phyloP scores from a whole-genome alignment of 2,329 filamentous ascomycete species.

The Apiospora koreana region DNA sequence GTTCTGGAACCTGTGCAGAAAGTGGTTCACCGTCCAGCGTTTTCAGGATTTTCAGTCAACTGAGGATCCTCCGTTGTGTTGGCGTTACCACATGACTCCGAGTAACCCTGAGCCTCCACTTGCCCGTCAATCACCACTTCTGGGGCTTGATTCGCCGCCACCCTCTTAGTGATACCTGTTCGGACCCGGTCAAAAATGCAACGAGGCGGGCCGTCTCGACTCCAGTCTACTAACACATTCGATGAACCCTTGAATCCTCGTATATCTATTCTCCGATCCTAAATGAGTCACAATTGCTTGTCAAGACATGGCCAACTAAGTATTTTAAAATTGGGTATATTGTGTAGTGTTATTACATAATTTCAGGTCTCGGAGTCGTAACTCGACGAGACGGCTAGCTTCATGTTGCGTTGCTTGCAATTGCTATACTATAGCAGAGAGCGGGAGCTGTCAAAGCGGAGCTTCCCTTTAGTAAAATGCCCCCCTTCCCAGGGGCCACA shows the following conservation, averaged over 20 bases:
- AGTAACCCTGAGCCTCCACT: slow-evolving; percentile 5
- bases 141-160: not conserved
- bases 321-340: slow-evolving; percentile 7
- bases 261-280: slow-evolving; percentile 9
- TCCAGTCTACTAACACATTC: not conserved
- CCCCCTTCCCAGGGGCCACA: not conserved
- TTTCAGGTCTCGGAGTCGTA: slow-evolving; percentile 16
- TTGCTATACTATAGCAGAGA: slow-evolving; percentile 7
- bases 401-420: too few species aligned
- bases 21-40: not conserved
- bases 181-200: slow-evolving; percentile 1
- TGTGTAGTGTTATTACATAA: slow-evolving; percentile 12
- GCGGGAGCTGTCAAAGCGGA: slow-evolving; percentile 17
- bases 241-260: not conserved
- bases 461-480: slow-evolving; percentile 12
- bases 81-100: slow-evolving; percentile 5
- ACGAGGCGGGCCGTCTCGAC: not conserved
- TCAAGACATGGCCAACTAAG: not conserved
- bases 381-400: slow-evolving; percentile 15
- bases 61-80: not conserved
- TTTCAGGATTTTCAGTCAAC: not conserved
- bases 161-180: not conserved
- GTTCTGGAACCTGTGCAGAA: not conserved
- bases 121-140: not conserved
- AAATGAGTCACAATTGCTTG: not conserved